phyloP scores from a whole-genome alignment of 257 asterid genomes.

The Linaria vulgaris region DNA sequence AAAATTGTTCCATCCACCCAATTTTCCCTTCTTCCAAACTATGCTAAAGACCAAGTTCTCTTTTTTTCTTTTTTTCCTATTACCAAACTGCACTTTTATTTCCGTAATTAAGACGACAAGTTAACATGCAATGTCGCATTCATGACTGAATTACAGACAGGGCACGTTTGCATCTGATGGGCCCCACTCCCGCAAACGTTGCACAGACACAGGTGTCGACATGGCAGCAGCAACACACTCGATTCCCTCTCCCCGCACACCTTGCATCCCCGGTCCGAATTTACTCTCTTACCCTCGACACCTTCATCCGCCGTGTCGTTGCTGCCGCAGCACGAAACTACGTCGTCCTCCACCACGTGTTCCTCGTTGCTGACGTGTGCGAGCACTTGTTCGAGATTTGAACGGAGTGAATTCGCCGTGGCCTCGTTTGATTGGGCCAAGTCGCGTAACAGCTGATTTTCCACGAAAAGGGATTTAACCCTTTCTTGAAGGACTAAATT shows the following conservation, averaged over 20 bases:
- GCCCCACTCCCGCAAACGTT: conserved; percentile 71
- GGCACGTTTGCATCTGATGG: conserved; percentile 54
- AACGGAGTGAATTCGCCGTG: conserved; percentile 62
- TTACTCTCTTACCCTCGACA: neutral
- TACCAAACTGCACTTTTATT: too few species aligned
- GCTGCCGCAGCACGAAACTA: conserved; percentile 79
- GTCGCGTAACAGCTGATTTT: conserved; percentile 68
- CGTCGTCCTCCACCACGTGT: conserved; percentile 45
- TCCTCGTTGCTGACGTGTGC: conserved; percentile 44
- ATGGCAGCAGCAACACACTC: conserved; percentile 70
- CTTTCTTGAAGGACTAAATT: conserved; percentile 60
- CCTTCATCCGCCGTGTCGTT: conserved; percentile 27
- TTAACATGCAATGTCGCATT: conserved; percentile 80
- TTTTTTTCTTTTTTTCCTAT: too few species aligned
- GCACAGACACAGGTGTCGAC: conserved; percentile 84
- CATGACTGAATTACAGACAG: conserved; percentile 59
- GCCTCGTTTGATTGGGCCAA: conserved; percentile 83
- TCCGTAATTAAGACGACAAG: conserved; percentile 47
- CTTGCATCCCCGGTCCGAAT: conserved; percentile 38
- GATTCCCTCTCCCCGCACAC: conserved; percentile 66
- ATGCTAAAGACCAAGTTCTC: too few species aligned
- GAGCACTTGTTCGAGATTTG: conserved; percentile 60
- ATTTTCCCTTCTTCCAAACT: too few species aligned
- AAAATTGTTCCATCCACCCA: too few species aligned
- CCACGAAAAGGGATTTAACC: conserved; percentile 47